Conservation (phyloP, 805 yeast species). For the Wickerhamiella galacta region DNA sequence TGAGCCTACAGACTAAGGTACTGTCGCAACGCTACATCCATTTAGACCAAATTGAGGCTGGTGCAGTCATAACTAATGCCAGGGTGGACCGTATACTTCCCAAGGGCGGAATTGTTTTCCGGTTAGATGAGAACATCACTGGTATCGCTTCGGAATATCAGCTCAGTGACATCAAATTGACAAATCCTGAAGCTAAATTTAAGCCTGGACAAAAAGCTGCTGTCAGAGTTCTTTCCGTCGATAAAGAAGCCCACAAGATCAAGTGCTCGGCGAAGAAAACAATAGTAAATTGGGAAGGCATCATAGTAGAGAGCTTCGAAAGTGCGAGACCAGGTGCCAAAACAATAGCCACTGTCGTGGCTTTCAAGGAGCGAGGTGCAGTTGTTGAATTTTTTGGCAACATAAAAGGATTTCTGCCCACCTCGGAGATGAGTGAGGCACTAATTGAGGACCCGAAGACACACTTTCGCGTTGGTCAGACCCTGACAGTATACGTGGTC, state of each 20-base stretch:
- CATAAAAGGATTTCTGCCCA: slow-evolving; percentile 66
- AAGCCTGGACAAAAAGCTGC: slow-evolving; percentile 68
- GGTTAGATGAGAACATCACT: slow-evolving; percentile 40
- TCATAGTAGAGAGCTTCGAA: slow-evolving; percentile 28
- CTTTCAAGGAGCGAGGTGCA: slow-evolving; percentile 62
- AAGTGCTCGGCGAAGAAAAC: slow-evolving; percentile 69
- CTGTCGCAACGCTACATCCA: slow-evolving; percentile 51
- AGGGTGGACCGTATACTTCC: slow-evolving; percentile 41
- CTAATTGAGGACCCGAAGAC: slow-evolving; percentile 64
- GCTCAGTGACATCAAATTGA: slow-evolving; percentile 67
- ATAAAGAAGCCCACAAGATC: slow-evolving; percentile 29
- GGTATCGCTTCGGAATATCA: slow-evolving; percentile 64
- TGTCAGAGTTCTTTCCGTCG: slow-evolving; percentile 27
- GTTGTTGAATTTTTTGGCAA: slow-evolving; percentile 69
- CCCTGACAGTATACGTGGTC: slow-evolving; percentile 53
- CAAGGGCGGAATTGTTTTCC: slow-evolving; percentile 51
- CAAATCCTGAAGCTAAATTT: slow-evolving; percentile 84
- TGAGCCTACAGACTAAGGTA: slow-evolving; percentile 52
- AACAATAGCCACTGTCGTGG: slow-evolving; percentile 59
- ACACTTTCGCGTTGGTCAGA: slow-evolving; percentile 68
- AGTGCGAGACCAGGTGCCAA: slow-evolving; percentile 29
- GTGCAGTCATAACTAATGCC: slow-evolving; percentile 40
- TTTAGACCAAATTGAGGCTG: slow-evolving; percentile 57
- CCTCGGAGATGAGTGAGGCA: slow-evolving; percentile 78
- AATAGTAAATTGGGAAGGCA: slow-evolving; percentile 38